Conservation (phyloP, 441 rosid species). For the Melastoma candidum region DNA sequence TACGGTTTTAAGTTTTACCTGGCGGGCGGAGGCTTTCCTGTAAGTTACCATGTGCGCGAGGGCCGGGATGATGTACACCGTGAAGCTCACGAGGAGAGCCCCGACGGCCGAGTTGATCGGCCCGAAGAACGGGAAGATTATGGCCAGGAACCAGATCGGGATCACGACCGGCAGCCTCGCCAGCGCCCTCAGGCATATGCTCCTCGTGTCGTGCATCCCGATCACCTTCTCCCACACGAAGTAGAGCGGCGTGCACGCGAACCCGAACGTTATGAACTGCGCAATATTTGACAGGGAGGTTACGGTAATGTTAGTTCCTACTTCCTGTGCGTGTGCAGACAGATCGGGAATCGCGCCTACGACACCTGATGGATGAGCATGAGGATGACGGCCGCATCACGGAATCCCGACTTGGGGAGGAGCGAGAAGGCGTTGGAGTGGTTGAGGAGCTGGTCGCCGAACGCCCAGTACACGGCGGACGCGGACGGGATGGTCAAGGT, state of each 20-base stretch:
- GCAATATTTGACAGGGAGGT: no score
- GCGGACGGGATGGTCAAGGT: constrained; percentile 15
- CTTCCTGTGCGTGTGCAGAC: no score
- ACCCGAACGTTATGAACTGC: constrained; percentile 15
- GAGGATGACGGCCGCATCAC: constrained; percentile 9
- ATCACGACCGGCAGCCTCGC: constrained; percentile 15
- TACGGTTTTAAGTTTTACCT: neutral
- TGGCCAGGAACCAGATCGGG: constrained; percentile 11
- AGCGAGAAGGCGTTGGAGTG: constrained; percentile 18
- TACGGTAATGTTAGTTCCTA: no score
- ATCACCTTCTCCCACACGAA: constrained; percentile 11
- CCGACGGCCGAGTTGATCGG: constrained; percentile 15
- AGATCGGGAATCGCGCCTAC: neutral
- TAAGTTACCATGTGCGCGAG: constrained; percentile 13
- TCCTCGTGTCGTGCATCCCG: constrained; percentile 13
- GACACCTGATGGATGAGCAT: constrained; percentile 16
- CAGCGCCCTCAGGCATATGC: constrained; percentile 13
- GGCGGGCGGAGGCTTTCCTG: constrained; percentile 8
- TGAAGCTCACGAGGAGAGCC: constrained; percentile 16
- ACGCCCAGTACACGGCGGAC: constrained; percentile 13
- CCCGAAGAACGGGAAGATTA: constrained; percentile 11
- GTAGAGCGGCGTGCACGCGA: constrained; percentile 11
- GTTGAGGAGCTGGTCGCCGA: constrained; percentile 15
- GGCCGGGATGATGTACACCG: constrained; percentile 13
- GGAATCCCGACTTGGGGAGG: constrained; percentile 10